A percentile compares a stretch with the other conserved stretches of the same genome.
These are phyloP conservation scores for Pseudohalonectria lignicola DNA, from an alignment of 2,329 filamentous ascomycete genomes.

Conservation along the genomic window DNA sequence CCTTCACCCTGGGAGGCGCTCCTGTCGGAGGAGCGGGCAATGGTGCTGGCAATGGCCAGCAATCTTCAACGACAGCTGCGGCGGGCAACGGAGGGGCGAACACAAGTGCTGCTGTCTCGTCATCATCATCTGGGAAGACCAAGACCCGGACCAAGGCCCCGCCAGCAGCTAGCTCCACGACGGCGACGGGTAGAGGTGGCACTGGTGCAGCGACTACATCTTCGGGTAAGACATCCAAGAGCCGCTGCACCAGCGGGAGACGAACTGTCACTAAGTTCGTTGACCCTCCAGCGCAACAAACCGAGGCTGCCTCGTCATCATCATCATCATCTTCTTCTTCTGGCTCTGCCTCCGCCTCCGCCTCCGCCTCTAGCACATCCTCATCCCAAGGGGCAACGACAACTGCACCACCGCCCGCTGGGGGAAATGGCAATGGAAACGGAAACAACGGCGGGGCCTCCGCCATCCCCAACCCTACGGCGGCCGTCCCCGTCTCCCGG, in stretches of 20 bases:
- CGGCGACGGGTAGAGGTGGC: not conserved
- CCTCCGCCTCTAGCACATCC: not conserved
- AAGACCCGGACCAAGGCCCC: too few relatives aligned
- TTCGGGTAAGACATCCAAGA: too few relatives aligned
- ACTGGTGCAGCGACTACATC: not conserved
- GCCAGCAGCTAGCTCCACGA: too few relatives aligned
- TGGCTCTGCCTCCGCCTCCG: not conserved
- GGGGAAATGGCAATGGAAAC: not conserved
- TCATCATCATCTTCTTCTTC: too few relatives aligned
- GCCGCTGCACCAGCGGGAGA: not conserved
- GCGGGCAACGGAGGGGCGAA: not conserved
- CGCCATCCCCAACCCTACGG: slow-evolving; percentile 26
- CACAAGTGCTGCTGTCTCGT: not conserved
- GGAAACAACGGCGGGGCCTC: slow-evolving; percentile 6
- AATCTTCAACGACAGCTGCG: slow-evolving; percentile 9
- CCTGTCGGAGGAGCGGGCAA: slow-evolving; percentile 5
- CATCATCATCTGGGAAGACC: too few relatives aligned
- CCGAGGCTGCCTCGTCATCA: not conserved
- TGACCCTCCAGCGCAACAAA: not conserved
- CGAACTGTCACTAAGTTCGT: not conserved
- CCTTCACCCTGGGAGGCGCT: slow-evolving; percentile 23
- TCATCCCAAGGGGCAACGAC: not conserved
- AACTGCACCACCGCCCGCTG: not conserved
- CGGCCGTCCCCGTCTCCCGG: slow-evolving; percentile 34
- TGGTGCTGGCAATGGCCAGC: slow-evolving; percentile 4